Conservation (phyloP, 345 rosid species). For the Lagerstroemia speciosa region DNA sequence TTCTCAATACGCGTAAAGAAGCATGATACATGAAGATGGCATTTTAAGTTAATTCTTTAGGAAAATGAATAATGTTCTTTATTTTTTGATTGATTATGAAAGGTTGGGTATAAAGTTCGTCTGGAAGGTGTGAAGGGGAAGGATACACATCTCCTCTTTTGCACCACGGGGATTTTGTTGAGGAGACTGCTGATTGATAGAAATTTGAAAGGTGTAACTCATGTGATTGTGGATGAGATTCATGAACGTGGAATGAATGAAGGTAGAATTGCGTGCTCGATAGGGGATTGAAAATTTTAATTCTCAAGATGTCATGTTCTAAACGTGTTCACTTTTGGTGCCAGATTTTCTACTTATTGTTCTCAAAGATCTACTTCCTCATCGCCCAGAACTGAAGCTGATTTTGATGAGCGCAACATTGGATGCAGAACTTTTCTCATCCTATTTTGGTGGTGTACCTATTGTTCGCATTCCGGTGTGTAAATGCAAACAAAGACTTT, state of each 20-base stretch:
- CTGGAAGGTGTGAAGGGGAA: slow-evolving; percentile 84
- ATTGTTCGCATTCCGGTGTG: slow-evolving; percentile 69
- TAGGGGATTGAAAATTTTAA: slow-evolving; percentile 10
- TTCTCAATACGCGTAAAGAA: slow-evolving; percentile 12
- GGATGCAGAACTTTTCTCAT: slow-evolving; percentile 90
- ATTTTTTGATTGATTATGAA: slow-evolving; percentile 7
- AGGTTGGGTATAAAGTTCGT: slow-evolving; percentile 96
- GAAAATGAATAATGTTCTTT: slow-evolving; percentile 10
- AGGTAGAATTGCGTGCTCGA: slow-evolving; percentile 36
- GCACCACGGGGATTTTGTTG: slow-evolving; percentile 92
- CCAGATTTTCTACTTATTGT: slow-evolving; percentile 88
- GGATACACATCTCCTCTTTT: slow-evolving; percentile 83
- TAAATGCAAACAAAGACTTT: slow-evolving; percentile 14
- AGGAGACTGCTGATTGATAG: slow-evolving; percentile 83
- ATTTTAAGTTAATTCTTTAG: background rate
- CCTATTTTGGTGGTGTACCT: slow-evolving; percentile 80
- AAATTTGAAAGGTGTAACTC: slow-evolving; percentile 74
- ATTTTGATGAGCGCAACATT: slow-evolving; percentile 94
- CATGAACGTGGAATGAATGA: slow-evolving; percentile 99
- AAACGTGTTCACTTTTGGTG: slow-evolving; percentile 17
- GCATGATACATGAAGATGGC: background rate
- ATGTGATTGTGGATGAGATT: slow-evolving; percentile 91
- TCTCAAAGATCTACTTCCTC: slow-evolving; percentile 83
- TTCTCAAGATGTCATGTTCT: slow-evolving; percentile 22
- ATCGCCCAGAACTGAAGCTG: slow-evolving; percentile 69